A percentile compares a stretch with the other conserved stretches of the same genome.
phyloP scores from a whole-genome alignment of 2,329 filamentous ascomycete genomes.

The Parascedosporium putredinis region DNA sequence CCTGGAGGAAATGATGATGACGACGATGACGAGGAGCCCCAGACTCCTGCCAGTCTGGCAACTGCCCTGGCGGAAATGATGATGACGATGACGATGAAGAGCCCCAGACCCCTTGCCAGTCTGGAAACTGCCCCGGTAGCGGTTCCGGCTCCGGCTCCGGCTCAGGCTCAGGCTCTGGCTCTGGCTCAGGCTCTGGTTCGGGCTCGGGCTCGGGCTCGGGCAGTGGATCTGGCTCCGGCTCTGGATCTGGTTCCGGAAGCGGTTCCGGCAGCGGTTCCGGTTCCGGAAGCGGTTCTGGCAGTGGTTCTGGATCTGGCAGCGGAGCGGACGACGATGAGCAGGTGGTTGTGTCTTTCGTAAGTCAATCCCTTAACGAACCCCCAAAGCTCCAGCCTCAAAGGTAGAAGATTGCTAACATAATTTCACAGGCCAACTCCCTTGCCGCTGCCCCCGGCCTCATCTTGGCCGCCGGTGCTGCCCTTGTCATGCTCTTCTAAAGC shows the following conservation, averaged over 20 bases:
- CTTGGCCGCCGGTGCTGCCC: background rate
- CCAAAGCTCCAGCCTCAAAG: no score
- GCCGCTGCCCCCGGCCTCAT: background rate
- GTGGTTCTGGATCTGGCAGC: no score
- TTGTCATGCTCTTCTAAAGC: background rate
- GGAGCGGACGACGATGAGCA: background rate
- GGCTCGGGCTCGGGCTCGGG: background rate
- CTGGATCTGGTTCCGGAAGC: background rate
- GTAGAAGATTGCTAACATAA: background rate
- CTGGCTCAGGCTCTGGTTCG: background rate
- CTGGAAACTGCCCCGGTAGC: background rate
- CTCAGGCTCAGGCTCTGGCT: background rate
- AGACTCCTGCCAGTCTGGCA: background rate
- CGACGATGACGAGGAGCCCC: background rate
- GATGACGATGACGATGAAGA: no score
- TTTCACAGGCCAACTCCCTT: background rate
- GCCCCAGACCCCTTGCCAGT: background rate
- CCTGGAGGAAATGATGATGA: background rate
- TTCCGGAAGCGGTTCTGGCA: background rate
- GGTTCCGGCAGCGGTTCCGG: background rate
- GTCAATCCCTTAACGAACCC: no score
- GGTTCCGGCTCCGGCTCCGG: background rate
- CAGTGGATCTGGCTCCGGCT: background rate
- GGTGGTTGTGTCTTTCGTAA: background rate
- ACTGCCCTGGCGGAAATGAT: background rate